Evolutionary conservation across 106 monocot genomes (phyloP).

Genomic region (Dendrobium officinale): DNA sequence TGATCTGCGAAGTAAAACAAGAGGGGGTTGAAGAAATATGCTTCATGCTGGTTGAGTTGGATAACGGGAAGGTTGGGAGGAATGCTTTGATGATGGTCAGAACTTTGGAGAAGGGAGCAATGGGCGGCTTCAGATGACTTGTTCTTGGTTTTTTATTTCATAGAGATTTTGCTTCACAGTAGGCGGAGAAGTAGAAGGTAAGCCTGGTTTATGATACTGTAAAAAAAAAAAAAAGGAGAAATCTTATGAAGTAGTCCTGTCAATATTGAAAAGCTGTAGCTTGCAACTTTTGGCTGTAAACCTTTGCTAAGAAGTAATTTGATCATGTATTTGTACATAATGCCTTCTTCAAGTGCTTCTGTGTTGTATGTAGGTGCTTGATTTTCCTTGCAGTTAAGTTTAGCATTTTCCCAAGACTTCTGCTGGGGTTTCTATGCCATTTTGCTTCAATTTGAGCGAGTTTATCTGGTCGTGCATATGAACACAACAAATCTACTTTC

Average conservation of each 20-base stretch:
- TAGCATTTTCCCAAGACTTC: too few species aligned
- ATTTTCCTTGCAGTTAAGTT: too few species aligned
- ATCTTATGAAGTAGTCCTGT: too few species aligned
- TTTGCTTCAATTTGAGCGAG: too few species aligned
- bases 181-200: neutral
- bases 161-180: neutral
- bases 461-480: too few species aligned
- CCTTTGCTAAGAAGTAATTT: conserved; percentile 1
- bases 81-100: conserved; percentile 4
- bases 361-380: neutral
- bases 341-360: neutral
- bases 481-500: too few species aligned
- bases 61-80: conserved; percentile 5
- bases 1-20: neutral
- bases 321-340: neutral
- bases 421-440: too few species aligned
- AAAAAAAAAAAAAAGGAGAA: neutral
- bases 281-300: neutral
- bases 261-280: too few species aligned
- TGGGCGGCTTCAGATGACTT: neutral
- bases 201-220: neutral
- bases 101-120: conserved; percentile 5
- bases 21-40: conserved; percentile 4
- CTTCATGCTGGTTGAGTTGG: conserved; percentile 1
- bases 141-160: neutral